Conservation (phyloP, 768 basidiomycete genomes). For the Lentinula lateritia region DNA sequence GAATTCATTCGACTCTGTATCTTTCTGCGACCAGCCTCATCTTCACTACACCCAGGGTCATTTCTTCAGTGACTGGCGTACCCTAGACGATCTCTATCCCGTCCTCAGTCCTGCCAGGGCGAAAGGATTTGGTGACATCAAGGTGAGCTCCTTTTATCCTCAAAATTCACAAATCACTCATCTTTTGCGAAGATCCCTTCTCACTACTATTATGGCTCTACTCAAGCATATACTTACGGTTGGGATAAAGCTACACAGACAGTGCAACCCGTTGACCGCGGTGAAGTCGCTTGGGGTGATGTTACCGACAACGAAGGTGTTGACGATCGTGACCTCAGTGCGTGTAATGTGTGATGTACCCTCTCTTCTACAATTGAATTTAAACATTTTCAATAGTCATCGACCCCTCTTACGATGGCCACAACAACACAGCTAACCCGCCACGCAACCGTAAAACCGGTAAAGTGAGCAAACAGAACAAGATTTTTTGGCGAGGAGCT, state of each 20-base stretch:
- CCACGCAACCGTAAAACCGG: neutral
- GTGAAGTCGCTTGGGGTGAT: conserved; percentile 47
- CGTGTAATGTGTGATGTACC: no score
- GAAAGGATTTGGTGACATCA: conserved; percentile 80
- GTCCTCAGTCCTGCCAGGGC: conserved; percentile 91
- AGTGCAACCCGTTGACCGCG: conserved; percentile 71
- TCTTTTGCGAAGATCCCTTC: conserved; percentile 64
- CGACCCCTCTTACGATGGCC: neutral
- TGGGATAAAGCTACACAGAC: conserved; percentile 78
- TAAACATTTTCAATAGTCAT: neutral
- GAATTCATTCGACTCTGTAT: conserved; percentile 52
- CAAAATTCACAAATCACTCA: neutral
- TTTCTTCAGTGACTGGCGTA: conserved; percentile 96
- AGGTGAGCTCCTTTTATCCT: conserved; percentile 16
- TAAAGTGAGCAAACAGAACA: neutral
- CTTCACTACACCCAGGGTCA: conserved; percentile 87
- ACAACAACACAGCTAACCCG: neutral
- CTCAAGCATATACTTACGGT: conserved; percentile 79
- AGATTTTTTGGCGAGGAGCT: conserved; percentile 91
- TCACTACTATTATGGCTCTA: conserved; percentile 91
- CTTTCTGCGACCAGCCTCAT: conserved; percentile 81
- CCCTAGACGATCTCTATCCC: conserved; percentile 83
- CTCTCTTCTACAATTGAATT: neutral
- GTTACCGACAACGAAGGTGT: neutral
- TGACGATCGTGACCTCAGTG: neutral